These are phyloP conservation scores for Ogataea hybrid DNA, from an alignment of 1,139 yeast genomes.

Conservation along the genomic window DNA sequence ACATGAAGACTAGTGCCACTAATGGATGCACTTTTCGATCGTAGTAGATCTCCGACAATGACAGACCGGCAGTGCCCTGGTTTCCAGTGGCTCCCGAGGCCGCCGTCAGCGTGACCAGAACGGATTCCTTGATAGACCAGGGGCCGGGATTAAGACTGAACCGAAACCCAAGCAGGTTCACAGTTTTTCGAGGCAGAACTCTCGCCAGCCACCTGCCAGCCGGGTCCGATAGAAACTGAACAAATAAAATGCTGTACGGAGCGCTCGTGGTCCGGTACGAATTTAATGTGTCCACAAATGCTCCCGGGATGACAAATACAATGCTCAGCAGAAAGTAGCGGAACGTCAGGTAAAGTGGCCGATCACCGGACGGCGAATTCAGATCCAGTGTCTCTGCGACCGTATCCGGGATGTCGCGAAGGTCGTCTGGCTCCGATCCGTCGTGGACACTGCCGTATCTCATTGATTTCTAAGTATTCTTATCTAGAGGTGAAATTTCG, in stretches of 20 bases:
- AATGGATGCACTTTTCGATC: conserved; percentile 34
- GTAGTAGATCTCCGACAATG: conserved; percentile 42
- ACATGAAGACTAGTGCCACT: conserved; percentile 41
- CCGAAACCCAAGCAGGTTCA: conserved; percentile 26
- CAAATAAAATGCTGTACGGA: conserved; percentile 45
- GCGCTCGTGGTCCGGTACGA: conserved; percentile 47
- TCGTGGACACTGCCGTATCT: conserved; percentile 7
- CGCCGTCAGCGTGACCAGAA: conserved; percentile 44
- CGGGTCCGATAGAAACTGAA: conserved; percentile 44
- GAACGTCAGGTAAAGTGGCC: conserved; percentile 38
- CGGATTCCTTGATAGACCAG: conserved; percentile 47
- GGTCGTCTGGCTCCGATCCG: conserved; percentile 13
- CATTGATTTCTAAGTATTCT: conserved; percentile 1
- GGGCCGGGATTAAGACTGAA: conserved; percentile 45
- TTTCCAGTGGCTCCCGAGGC: conserved; percentile 49
- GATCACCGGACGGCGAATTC: conserved; percentile 14
- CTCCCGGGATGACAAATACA: conserved; percentile 45
- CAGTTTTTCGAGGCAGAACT: conserved; percentile 33
- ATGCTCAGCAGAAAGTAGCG: conserved; percentile 40
- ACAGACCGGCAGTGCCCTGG: conserved; percentile 41
- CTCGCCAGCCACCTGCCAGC: conserved; percentile 41
- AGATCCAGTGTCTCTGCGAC: conserved; percentile 28
- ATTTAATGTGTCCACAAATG: conserved; percentile 47
- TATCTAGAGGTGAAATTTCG: no score
- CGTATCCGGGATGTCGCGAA: conserved; percentile 18